Base-by-base conservation (phyloP, 768 basidiomycete species). In the Suillus lakei region DNA sequence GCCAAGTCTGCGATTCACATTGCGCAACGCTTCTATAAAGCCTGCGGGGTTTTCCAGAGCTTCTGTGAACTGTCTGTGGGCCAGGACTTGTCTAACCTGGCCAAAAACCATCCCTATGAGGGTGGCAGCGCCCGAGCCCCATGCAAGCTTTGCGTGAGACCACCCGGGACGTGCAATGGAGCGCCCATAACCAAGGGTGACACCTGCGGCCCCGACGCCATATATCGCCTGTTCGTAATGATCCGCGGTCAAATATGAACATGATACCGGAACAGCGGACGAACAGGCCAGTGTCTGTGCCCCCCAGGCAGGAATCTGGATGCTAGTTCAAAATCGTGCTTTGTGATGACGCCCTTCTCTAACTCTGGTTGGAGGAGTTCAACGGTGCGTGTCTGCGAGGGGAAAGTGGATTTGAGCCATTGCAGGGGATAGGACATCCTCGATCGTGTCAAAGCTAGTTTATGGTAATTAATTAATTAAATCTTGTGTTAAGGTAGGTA, bases 321-420 rank as follows among this genome's bases (percentile, higher is more conserved):
- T 5, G 88, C 85, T 13, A 83, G 73, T 0, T 89, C 80, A 72
- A 84, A 90, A 79, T 91, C 90, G 62, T 81, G 83, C 23, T 69
- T 71, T 23, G 76, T 69, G 21, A 77, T 55, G 32, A 73, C 62
- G 4, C 66, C 67, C 18, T 69, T 75, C 36, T 77, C 77, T 16
- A 78, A 61, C 51, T 77, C 76, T 12, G 76, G 76, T 5, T 68
- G 71, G 34, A 77, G 58, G 51, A 78, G 76, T 53, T 77, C 77
- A 54, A 64, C 62, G 0, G 76, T 69, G n/a, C 68, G 71, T 61
- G 77, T 69, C 39, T 79, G 81, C 15, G 81, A 80, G 54, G 69
- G 67, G 71, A 90, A 89, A 3, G 84, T 85, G 48, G 70, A 66
- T 62, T 78, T 76, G 18, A 84, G 67, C 82, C 83, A 84, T 34